Evolutionary conservation across 306 rosid genomes (phyloP).

Genomic region (Oemleria cerasiformis): DNA sequence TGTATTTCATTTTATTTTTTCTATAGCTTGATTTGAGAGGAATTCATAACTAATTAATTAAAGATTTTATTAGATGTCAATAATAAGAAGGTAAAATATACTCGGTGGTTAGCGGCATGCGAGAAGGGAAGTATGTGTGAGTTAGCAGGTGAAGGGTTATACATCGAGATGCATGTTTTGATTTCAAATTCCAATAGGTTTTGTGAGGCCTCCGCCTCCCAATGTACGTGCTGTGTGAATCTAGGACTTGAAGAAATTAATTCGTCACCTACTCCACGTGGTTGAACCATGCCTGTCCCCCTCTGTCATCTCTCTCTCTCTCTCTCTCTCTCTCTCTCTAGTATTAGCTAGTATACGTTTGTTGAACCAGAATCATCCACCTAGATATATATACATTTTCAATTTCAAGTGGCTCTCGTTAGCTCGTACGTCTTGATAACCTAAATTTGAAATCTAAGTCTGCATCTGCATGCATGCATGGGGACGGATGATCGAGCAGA

Average conservation of each 20-base stretch:
- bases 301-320: constrained; percentile 7
- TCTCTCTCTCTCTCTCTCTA: constrained; percentile 11
- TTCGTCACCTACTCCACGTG: constrained; percentile 39
- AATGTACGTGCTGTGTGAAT: constrained; percentile 20
- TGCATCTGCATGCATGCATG: background rate
- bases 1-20: too few species aligned
- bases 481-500: background rate
- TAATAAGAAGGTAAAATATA: too few species aligned
- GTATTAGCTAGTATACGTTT: constrained; percentile 2
- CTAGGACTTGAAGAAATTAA: constrained; percentile 23
- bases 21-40: too few species aligned
- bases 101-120: too few species aligned
- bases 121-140: too few species aligned
- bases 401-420: constrained; percentile 9
- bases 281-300: constrained; percentile 26
- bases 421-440: background rate
- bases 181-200: constrained; percentile 35
- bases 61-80: too few species aligned
- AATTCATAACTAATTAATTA: too few species aligned
- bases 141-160: too few species aligned
- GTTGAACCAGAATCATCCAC: constrained; percentile 11
- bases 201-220: constrained; percentile 22
- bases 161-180: constrained; percentile 5
- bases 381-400: background rate
- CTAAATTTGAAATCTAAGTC: background rate